Evolutionary conservation across 306 rosid genomes (phyloP).

Genomic region (Erythrophleum fordii): DNA sequence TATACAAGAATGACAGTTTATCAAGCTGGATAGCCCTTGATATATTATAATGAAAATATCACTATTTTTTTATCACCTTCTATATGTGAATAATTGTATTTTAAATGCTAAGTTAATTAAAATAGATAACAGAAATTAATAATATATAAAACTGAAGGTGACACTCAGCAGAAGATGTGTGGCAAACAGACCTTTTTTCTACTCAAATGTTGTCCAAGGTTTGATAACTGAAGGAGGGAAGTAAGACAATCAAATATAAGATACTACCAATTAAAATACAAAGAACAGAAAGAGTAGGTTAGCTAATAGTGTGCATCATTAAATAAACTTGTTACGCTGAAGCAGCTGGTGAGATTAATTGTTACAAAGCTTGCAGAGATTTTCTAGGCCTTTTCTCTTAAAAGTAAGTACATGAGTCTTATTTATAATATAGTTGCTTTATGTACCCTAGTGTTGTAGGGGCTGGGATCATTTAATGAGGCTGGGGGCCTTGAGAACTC

Average conservation of each 20-base stretch:
- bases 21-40: too few relatives aligned
- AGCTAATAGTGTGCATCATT: not conserved
- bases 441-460: not conserved
- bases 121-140: not conserved
- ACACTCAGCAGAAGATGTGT: not conserved
- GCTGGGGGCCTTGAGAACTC: slow-evolving; percentile 33
- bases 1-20: too few relatives aligned
- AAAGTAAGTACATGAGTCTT: not conserved
- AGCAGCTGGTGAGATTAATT: not conserved
- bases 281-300: not conserved
- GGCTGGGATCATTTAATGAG: slow-evolving; percentile 24
- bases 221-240: not conserved
- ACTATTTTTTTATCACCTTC: not conserved
- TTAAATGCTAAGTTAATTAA: not conserved
- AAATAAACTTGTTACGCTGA: not conserved
- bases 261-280: not conserved
- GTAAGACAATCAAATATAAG: not conserved
- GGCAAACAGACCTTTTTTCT: not conserved
- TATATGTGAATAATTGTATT: not conserved
- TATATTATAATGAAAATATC: too few relatives aligned
- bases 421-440: not conserved
- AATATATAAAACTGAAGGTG: not conserved
- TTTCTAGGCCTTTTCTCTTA: not conserved
- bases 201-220: not conserved
- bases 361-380: not conserved